These are phyloP conservation scores for Didymella sp. DNA, from an alignment of 2,329 filamentous ascomycete genomes.

Conservation along the genomic window DNA sequence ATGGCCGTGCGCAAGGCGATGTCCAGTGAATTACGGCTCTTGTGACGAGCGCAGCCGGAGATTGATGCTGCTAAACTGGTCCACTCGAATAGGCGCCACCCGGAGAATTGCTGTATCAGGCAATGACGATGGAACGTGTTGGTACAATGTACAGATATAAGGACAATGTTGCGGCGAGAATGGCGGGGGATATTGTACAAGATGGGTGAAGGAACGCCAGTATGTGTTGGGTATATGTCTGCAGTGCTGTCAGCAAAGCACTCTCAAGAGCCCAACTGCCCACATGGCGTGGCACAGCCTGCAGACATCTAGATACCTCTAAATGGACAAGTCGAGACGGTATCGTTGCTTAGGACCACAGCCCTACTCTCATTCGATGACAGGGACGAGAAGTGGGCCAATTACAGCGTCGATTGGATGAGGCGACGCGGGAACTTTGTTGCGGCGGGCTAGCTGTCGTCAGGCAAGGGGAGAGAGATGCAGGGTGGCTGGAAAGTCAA, in stretches of 20 bases:
- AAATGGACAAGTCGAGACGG: conserved; percentile 41
- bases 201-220: conserved; percentile 27
- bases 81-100: conserved; percentile 28
- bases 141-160: conserved; percentile 27
- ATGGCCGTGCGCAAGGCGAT: conserved; percentile 35
- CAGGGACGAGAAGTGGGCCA: conserved; percentile 36
- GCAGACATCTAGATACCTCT: conserved; percentile 40
- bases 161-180: conserved; percentile 9
- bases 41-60: conserved; percentile 38
- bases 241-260: conserved; percentile 38
- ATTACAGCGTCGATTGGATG: conserved; percentile 40
- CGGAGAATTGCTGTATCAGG: conserved; percentile 44
- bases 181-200: conserved; percentile 35
- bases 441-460: conserved; percentile 46
- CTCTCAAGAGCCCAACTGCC: conserved; percentile 17
- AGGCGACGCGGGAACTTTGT: conserved; percentile 42
- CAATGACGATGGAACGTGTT: conserved; percentile 32
- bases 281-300: conserved; percentile 34
- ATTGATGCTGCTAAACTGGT: conserved; percentile 25
- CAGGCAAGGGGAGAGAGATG: conserved; percentile 41
- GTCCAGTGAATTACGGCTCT: conserved; percentile 43
- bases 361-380: conserved; percentile 45
- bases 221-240: conserved; percentile 27
- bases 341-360: conserved; percentile 35
- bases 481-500: conserved; percentile 43